Conservation (phyloP, 176 grass and related monocot genomes). For the Phoenix dactylifera region DNA sequence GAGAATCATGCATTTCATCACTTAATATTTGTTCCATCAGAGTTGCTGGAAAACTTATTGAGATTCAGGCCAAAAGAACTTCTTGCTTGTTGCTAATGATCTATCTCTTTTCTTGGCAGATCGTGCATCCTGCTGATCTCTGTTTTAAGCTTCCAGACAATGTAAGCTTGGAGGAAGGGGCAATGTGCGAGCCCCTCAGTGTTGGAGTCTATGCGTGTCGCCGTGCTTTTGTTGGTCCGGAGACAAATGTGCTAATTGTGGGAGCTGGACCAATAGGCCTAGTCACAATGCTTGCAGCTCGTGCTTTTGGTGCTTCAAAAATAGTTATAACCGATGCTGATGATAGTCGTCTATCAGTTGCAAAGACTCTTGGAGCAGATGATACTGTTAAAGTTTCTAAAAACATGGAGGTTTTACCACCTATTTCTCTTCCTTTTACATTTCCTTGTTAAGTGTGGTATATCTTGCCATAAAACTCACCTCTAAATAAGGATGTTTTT, state of each 20-base stretch:
- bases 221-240: conserved; percentile 54
- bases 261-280: conserved; percentile 82
- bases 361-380: conserved; percentile 56
- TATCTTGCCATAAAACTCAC: no score
- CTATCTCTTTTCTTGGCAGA: neutral
- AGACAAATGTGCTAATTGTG: conserved; percentile 58
- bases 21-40: no score
- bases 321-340: conserved; percentile 69
- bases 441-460: no score
- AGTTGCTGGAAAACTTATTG: no score
- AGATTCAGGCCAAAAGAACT: no score
- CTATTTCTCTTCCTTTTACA: neutral
- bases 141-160: conserved; percentile 87
- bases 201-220: conserved; percentile 85
- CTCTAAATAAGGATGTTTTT: no score
- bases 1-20: no score
- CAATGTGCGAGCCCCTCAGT: conserved; percentile 97
- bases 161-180: conserved; percentile 78
- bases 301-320: conserved; percentile 55
- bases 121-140: conserved; percentile 80
- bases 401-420: neutral
- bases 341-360: conserved; percentile 59
- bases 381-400: conserved; percentile 47
- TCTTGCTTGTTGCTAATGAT: neutral
- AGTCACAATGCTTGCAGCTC: conserved; percentile 61